Evolutionary conservation across 129 eudicot species (phyloP).

Genomic region (Centella asiatica): DNA sequence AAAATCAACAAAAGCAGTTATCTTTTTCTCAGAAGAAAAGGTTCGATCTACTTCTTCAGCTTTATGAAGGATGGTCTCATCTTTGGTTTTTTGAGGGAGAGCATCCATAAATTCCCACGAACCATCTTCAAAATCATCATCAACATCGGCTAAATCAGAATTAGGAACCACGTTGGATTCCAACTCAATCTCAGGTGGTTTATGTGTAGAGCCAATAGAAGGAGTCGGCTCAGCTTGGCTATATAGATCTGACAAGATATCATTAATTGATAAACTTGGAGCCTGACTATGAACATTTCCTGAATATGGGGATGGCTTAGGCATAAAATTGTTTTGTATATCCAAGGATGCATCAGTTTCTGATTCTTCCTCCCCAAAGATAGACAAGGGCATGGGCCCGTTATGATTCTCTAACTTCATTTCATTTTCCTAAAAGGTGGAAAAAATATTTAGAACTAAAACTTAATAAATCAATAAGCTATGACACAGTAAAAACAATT

Average conservation of each 20-base stretch:
- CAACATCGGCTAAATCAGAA: slow-evolving; percentile 25
- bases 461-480: background rate
- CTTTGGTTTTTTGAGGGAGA: slow-evolving; percentile 14
- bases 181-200: slow-evolving; percentile 20
- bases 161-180: slow-evolving; percentile 19
- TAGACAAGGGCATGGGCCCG: slow-evolving; percentile 58
- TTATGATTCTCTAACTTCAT: slow-evolving; percentile 25
- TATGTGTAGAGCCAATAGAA: slow-evolving; percentile 4
- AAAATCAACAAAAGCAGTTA: slow-evolving; percentile 31
- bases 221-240: slow-evolving; percentile 50
- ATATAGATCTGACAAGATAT: slow-evolving; percentile 62
- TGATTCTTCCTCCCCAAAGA: slow-evolving; percentile 59
- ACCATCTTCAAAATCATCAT: slow-evolving; percentile 32
- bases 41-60: slow-evolving; percentile 15
- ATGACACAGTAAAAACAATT: no score
- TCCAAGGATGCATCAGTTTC: slow-evolving; percentile 33
- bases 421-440: slow-evolving; percentile 36
- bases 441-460: background rate
- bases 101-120: slow-evolving; percentile 80
- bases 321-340: slow-evolving; percentile 28
- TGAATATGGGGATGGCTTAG: slow-evolving; percentile 26
- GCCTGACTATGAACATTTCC: slow-evolving; percentile 30
- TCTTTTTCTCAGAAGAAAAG: slow-evolving; percentile 23
- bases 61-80: slow-evolving; percentile 12
- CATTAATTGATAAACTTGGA: slow-evolving; percentile 45